Base-by-base conservation (phyloP, 805 yeast species). In the Debaryomyces tyrocola region DNA sequence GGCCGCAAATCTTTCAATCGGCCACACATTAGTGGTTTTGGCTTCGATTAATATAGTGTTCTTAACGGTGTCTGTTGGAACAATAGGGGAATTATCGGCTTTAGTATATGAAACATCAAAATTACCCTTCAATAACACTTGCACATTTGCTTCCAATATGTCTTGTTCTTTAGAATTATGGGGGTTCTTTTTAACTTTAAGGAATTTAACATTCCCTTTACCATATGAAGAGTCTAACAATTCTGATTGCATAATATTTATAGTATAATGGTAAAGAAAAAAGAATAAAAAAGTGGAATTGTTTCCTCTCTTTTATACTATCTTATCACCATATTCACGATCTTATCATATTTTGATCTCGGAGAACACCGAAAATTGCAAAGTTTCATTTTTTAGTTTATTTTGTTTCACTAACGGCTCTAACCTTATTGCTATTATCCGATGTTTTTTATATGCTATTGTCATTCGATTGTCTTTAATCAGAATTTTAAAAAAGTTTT, bases 1-100 rank as follows among this genome's bases (percentile, higher is more conserved):
- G 31, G 91, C 90, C 28, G 94, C 97, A 67, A 89, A 91, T 47
- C 85, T 77, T 76, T 91, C 97, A 54, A 87, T 84, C 49, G 97
- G 96, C 87, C 91, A 87, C 41, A 87, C 92, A 52, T 90, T 88
- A 41, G 81, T 77, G 60, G 79, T 83, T 69, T 86, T 87, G 53
- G 96, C 97, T 54, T 87, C 84, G 29, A 91, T 77, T 62, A 87
- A 76, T 53, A 88, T 82, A 43, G 96, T 90, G 76, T 90, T 90
- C 69, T 90, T 90, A 46, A 90, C 90, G 1, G 96, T 89, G 67
- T 90, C 96, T 7, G 97, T 91, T 48, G 97, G 97, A 41, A 91
- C 95, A 59, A 91, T 83, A n/a, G 87, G 80, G 2, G 87, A 63
- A 73, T 91, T 91, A 70, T 91, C 95, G 33, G 96, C 97, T 48